Evolutionary conservation across 1,139 yeast genomes (phyloP).

Genomic region (Yamadazyma atmosphaerica): DNA sequence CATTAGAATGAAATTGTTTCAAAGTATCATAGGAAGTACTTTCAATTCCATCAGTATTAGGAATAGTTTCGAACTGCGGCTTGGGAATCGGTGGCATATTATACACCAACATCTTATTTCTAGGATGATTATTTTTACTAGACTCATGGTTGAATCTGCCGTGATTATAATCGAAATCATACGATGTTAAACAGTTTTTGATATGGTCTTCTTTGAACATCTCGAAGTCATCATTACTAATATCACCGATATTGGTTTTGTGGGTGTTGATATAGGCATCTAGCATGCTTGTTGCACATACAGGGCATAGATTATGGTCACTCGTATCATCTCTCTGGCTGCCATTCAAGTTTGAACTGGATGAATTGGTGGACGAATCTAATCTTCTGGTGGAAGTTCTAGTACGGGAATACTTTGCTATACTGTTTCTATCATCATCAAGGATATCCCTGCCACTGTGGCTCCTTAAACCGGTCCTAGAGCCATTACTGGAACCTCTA

Average conservation of each 20-base stretch:
- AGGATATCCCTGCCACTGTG: not conserved
- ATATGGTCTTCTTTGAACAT: conserved; percentile 65
- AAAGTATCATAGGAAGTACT: conserved; percentile 19
- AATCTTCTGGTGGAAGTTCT: conserved; percentile 19
- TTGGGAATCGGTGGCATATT: conserved; percentile 59
- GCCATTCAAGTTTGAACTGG: conserved; percentile 12
- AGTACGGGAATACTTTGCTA: conserved; percentile 26
- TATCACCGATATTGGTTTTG: conserved; percentile 19
- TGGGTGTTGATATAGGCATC: conserved; percentile 46
- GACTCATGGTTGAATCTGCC: conserved; percentile 39
- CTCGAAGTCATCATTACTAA: conserved; percentile 38
- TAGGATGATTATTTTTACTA: conserved; percentile 23
- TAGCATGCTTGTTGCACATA: conserved; percentile 54
- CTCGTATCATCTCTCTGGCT: conserved; percentile 19
- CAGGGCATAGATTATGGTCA: conserved; percentile 45
- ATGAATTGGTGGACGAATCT: conserved; percentile 32
- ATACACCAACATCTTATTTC: conserved; percentile 85
- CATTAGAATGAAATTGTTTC: conserved; percentile 4
- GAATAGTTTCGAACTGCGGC: conserved; percentile 41
- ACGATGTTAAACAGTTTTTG: conserved; percentile 61
- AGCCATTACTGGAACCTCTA: not conserved
- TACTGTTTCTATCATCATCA: conserved; percentile 12
- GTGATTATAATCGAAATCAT: conserved; percentile 68
- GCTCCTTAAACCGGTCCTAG: too few species aligned
- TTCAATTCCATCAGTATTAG: conserved; percentile 8